phyloP scores from a whole-genome alignment of 2,329 filamentous ascomycete species.

The Xylaria sp. region DNA sequence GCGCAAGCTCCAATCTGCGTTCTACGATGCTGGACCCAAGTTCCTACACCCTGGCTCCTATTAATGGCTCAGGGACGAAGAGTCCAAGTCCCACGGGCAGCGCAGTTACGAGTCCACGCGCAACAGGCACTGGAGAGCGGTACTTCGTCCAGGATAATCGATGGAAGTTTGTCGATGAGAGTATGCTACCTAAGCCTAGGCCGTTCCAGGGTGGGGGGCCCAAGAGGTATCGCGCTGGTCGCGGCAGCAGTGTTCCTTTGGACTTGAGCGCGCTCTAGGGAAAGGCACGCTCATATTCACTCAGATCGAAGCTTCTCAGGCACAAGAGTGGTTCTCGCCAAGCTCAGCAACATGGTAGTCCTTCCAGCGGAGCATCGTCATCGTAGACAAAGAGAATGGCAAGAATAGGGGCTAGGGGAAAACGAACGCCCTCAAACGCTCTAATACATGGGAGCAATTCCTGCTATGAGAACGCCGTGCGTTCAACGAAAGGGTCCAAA shows the following conservation, averaged over 20 bases:
- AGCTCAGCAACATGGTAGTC: not conserved
- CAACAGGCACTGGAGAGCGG: slow-evolving; percentile 47
- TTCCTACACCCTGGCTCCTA: slow-evolving; percentile 75
- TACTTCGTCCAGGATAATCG: slow-evolving; percentile 78
- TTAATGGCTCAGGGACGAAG: slow-evolving; percentile 65
- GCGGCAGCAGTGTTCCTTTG: slow-evolving; percentile 92
- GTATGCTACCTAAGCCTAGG: slow-evolving; percentile 83
- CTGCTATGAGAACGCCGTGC: not conserved
- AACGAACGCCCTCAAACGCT: not conserved
- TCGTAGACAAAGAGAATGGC: not conserved
- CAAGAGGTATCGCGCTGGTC: slow-evolving; percentile 87
- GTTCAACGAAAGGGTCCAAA: not conserved
- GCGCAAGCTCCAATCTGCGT: slow-evolving; percentile 61
- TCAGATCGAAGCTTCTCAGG: slow-evolving; percentile 25
- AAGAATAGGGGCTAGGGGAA: not conserved
- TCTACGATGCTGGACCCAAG: slow-evolving; percentile 78
- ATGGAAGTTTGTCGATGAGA: slow-evolving; percentile 89
- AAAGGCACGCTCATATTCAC: slow-evolving; percentile 25
- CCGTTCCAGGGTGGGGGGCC: slow-evolving; percentile 75
- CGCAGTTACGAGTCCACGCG: slow-evolving; percentile 48
- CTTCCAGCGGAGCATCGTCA: not conserved
- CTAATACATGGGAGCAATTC: not conserved
- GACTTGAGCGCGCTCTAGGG: slow-evolving; percentile 73
- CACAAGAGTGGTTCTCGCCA: slow-evolving; percentile 8
- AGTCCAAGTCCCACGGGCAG: slow-evolving; percentile 59